Evolutionary conservation across 768 basidiomycete genomes (phyloP), one percentile per base, ranked within the genome.

Genomic region (Tubosaeta brunneosetosa): DNA sequence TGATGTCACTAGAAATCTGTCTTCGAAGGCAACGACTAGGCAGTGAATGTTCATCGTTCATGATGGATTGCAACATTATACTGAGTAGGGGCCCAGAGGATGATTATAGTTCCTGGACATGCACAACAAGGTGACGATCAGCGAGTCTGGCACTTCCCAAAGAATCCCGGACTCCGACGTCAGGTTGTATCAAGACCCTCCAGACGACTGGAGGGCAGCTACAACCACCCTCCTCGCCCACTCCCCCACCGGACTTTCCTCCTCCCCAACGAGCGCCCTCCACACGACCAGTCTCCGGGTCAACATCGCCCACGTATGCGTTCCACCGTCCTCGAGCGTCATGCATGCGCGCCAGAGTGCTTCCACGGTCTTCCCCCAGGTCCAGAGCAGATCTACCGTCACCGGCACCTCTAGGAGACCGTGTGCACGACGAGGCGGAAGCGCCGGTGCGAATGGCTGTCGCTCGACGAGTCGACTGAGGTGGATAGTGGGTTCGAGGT

Each of bases 281-380:
- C 83, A 86, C 7, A 83, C 49, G 34, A 89, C 61, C 55, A 87
- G 45, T 52, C 84, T 72, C 33, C 68, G 67, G 2, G 79, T 84
- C 52, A 89, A 61, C 16, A 65, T 64, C 51, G 75, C 76, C 85
- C 85, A 86, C n/a, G 58, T 1, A 66, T 54, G 6, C 70, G 52
- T 55, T 0, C 34, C 50, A 4, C 52, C 45, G 11, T 51, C 53
- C 2, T 55, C 55, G 2, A 68, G 47, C 1, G 51, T 25, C 66
- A 66, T 66, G 22, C 52, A 36, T 3, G 31, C 61, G 1, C 61
- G 61, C 68, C 68, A 68, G 0, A 91, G 74, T 19, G 61, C 62
- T 58, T 85, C 81, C 2, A 86, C 77, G 17, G 68, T 69, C 22
- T 62, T 60, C 0, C 82, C 81, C 82, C 84, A 86, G 2, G 65